phyloP scores from a whole-genome alignment of 306 rosid genomes.

The Dryas alaskensis region DNA sequence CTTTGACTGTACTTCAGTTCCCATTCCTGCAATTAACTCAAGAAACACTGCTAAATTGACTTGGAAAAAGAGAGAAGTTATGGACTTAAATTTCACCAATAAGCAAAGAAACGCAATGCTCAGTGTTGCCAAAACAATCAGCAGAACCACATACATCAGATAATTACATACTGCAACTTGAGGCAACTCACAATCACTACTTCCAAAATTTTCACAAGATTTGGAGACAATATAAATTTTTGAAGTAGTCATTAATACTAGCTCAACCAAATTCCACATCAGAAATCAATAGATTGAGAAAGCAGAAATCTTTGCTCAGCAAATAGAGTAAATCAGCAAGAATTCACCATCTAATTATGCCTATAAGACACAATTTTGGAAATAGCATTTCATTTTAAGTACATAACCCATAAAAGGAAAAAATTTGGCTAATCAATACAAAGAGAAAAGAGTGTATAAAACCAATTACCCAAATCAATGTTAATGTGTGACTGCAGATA shows the following conservation, averaged over 20 bases:
- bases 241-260: background rate
- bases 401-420: no score
- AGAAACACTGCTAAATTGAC: background rate
- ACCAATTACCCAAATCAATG: no score
- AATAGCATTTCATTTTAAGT: background rate
- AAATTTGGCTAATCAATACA: no score
- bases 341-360: background rate
- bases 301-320: background rate
- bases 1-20: conserved; percentile 36
- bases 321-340: background rate
- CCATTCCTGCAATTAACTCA: conserved; percentile 37
- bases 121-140: background rate
- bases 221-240: background rate
- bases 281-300: background rate
- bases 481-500: no score
- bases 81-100: background rate
- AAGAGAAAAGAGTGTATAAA: no score
- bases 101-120: background rate
- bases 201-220: background rate
- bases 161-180: background rate
- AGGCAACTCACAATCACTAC: background rate
- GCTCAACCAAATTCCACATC: background rate
- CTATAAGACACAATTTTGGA: background rate
- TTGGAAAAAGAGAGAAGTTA: background rate
- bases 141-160: background rate